Evolutionary conservation across 202 grass and related monocot genomes (phyloP).

Genomic region (Panicum hallii): DNA sequence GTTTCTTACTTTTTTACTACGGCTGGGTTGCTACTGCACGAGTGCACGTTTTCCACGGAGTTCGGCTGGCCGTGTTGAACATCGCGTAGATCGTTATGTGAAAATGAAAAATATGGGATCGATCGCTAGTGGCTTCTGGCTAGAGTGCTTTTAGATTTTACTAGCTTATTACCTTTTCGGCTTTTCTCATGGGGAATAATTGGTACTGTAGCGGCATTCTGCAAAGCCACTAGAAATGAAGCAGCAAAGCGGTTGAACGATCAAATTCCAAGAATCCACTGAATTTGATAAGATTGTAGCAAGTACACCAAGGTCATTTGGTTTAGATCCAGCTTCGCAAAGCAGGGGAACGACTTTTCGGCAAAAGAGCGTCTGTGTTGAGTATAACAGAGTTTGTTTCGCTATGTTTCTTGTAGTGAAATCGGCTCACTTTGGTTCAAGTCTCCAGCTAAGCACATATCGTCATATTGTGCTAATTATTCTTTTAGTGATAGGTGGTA

Average conservation of each 20-base stretch:
- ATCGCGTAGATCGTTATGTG: neutral
- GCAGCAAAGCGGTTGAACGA: neutral
- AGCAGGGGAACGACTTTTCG: no score
- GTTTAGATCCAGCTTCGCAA: neutral
- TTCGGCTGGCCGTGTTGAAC: constrained; percentile 15
- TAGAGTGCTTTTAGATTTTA: neutral
- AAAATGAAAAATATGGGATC: neutral
- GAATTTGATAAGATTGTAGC: neutral
- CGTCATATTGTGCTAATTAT: no score
- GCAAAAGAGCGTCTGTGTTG: no score
- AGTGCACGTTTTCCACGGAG: constrained; percentile 24
- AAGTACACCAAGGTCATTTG: neutral
- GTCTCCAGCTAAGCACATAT: no score
- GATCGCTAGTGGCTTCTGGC: neutral
- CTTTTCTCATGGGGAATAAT: neutral
- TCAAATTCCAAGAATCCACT: neutral
- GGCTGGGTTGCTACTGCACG: no score
- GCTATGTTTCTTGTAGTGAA: no score
- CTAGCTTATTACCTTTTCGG: neutral
- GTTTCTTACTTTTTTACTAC: neutral
- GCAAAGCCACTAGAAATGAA: neutral
- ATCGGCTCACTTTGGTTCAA: no score
- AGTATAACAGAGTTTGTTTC: no score
- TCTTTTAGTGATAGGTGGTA: no score
- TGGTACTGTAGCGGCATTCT: neutral